phyloP scores from a whole-genome alignment of 2,329 filamentous ascomycete genomes.

The Hypoxylon sp. region DNA sequence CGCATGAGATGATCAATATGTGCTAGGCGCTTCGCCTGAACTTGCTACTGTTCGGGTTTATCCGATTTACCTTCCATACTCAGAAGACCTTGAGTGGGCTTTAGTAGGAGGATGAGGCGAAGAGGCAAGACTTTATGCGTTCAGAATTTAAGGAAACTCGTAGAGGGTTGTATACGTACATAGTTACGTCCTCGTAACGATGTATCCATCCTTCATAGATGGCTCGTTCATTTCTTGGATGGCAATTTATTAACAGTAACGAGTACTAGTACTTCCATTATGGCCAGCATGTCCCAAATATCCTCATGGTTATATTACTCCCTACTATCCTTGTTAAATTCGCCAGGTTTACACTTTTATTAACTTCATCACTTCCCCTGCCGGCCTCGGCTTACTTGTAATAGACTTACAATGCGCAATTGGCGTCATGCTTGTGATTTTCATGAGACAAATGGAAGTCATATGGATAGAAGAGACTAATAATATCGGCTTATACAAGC shows the following conservation, averaged over 20 bases:
- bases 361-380: not conserved
- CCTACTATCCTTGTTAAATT: not conserved
- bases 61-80: conserved; percentile 7
- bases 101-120: conserved; percentile 27
- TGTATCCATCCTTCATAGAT: not conserved
- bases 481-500: not conserved
- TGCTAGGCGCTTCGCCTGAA: conserved; percentile 7
- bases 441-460: not conserved
- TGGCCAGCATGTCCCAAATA: not conserved
- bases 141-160: conserved; percentile 13
- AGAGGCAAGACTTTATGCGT: conserved; percentile 11
- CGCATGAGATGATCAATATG: conserved; percentile 4
- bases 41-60: conserved; percentile 5
- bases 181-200: not conserved
- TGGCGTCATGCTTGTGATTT: not conserved
- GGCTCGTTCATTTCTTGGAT: not conserved
- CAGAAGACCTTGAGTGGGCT: not conserved
- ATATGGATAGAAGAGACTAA: not conserved
- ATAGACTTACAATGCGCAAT: not conserved
- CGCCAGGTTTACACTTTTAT: not conserved
- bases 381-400: not conserved
- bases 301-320: not conserved
- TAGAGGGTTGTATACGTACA: not conserved
- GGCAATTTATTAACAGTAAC: not conserved
- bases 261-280: not conserved